These are phyloP conservation scores for Saccharomycodes ludwigii DNA, from an alignment of 805 yeast genomes.

Conservation along the genomic window DNA sequence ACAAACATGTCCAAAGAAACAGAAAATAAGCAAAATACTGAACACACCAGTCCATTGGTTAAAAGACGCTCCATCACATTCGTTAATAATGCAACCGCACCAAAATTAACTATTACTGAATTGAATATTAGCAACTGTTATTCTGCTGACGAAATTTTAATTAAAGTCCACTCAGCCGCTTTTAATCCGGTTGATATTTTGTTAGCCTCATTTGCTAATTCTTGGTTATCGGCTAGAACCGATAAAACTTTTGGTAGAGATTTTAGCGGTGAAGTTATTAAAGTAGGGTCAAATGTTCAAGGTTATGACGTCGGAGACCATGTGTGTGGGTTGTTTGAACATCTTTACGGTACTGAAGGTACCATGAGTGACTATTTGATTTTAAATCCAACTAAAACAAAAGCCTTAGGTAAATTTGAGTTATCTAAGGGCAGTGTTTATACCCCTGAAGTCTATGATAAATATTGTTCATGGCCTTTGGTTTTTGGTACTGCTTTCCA, in stretches of 20 bases:
- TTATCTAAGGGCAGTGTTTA: constrained; percentile 23
- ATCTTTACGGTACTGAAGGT: constrained; percentile 23
- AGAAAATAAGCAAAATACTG: too few relatives aligned
- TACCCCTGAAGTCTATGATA: constrained; percentile 19
- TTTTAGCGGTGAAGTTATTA: constrained; percentile 19
- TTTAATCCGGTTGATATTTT: constrained; percentile 21
- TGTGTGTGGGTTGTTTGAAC: constrained; percentile 17
- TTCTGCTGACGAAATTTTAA: constrained; percentile 16
- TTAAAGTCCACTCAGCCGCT: constrained; percentile 20
- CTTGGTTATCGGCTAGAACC: constrained; percentile 4
- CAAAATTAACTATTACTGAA: constrained; percentile 9
- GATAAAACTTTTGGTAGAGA: constrained; percentile 18
- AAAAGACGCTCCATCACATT: constrained; percentile 16
- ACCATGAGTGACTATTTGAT: constrained; percentile 35
- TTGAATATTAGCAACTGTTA: constrained; percentile 16
- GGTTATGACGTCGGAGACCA: constrained; percentile 15
- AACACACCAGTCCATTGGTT: too few relatives aligned
- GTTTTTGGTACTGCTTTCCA: constrained; percentile 51
- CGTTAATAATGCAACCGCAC: constrained; percentile 11
- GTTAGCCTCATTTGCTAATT: constrained; percentile 9
- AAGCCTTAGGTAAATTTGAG: constrained; percentile 28
- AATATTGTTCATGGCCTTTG: constrained; percentile 52
- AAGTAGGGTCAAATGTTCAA: constrained; percentile 15
- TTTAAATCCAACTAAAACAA: constrained; percentile 22
- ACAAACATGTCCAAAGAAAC: too few relatives aligned